Conservation (phyloP, 129 eudicot species). For the Artemisia argyi region DNA sequence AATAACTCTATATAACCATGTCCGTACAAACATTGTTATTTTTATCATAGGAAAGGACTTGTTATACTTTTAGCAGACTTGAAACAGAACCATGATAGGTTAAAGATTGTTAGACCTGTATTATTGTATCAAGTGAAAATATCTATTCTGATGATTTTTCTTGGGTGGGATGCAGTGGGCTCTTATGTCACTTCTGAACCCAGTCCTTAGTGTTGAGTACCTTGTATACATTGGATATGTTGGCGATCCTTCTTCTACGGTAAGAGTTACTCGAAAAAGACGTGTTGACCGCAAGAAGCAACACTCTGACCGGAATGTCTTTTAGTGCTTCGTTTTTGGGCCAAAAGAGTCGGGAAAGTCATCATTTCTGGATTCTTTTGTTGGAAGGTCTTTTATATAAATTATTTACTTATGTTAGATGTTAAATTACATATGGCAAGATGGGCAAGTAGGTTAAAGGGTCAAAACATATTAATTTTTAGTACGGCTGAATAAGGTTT, state of each 20-base stretch:
- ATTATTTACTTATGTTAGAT: neutral
- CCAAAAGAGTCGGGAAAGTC: slow-evolving; percentile 90
- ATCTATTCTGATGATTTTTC: slow-evolving; percentile 15
- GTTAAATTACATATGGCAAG: slow-evolving; percentile 1
- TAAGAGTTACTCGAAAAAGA: slow-evolving; percentile 76
- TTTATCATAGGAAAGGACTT: neutral
- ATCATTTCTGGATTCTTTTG: slow-evolving; percentile 64
- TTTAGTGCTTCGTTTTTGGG: slow-evolving; percentile 92
- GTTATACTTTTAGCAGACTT: neutral
- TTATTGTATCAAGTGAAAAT: neutral
- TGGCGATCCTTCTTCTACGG: slow-evolving; percentile 83
- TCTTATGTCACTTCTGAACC: slow-evolving; percentile 89
- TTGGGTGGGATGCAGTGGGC: slow-evolving; percentile 72
- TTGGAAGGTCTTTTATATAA: slow-evolving; percentile 67
- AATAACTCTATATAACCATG: neutral
- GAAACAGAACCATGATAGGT: neutral
- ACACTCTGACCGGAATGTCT: slow-evolving; percentile 82
- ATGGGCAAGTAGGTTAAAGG: slow-evolving; percentile 1
- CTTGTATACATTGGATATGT: slow-evolving; percentile 83
- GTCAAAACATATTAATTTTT: neutral
- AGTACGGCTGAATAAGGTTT: neutral
- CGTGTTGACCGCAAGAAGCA: slow-evolving; percentile 89
- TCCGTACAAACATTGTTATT: neutral
- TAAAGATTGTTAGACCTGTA: slow-evolving; percentile 2
- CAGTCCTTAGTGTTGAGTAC: slow-evolving; percentile 81